phyloP scores from a whole-genome alignment of 2,329 filamentous ascomycete genomes.

The Diaporthe nobilis region DNA sequence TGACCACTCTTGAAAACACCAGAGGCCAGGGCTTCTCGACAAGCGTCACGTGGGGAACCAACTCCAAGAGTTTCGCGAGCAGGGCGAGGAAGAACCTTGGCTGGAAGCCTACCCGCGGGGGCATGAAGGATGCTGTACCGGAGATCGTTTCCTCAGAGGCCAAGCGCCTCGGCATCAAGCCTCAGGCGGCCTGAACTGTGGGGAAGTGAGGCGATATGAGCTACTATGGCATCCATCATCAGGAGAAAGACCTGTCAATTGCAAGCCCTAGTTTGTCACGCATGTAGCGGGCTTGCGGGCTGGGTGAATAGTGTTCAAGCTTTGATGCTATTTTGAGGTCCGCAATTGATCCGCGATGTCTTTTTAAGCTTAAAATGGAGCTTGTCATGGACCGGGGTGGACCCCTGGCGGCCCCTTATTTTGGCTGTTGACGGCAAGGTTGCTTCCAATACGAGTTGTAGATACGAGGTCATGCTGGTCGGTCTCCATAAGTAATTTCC shows the following conservation, averaged over 20 bases:
- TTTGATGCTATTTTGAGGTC: conserved; percentile 19
- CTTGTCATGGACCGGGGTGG: conserved; percentile 9
- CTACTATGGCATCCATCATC: conserved; percentile 38
- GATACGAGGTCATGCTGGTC: conserved; percentile 10
- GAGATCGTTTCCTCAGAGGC: conserved; percentile 56
- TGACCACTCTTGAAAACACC: conserved; percentile 49
- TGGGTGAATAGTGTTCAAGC: conserved; percentile 8
- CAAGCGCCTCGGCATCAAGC: conserved; percentile 52
- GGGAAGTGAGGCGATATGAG: background rate
- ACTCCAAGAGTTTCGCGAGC: conserved; percentile 60
- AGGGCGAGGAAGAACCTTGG: conserved; percentile 62
- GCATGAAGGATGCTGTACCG: conserved; percentile 56
- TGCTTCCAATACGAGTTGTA: conserved; percentile 17
- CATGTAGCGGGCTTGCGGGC: background rate
- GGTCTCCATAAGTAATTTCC: conserved; percentile 16
- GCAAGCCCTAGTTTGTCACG: background rate
- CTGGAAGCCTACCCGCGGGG: conserved; percentile 57
- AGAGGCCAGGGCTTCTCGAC: conserved; percentile 45
- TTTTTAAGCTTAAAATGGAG: conserved; percentile 29
- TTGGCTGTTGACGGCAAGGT: background rate
- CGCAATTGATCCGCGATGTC: conserved; percentile 29
- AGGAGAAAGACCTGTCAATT: conserved; percentile 14
- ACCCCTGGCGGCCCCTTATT: background rate
- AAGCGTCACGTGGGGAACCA: conserved; percentile 54
- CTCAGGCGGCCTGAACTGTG: conserved; percentile 43